Base-by-base conservation (phyloP, 2,329 filamentous ascomycete genomes). In the Immersiporthe knoxdaviesiana region DNA sequence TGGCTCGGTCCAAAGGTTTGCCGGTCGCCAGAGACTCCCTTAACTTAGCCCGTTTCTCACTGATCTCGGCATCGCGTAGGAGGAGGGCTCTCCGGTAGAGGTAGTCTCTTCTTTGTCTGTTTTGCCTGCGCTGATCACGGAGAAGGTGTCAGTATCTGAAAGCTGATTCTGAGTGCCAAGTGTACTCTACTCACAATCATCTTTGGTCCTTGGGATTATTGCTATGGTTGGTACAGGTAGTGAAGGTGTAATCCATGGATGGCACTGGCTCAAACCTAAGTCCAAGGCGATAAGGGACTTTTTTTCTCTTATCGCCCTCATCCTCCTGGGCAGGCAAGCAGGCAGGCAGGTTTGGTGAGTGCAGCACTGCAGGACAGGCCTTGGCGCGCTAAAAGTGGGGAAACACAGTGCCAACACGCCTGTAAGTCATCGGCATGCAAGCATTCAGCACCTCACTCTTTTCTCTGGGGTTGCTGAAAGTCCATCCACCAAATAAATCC, bases 31-130 rank as follows among this genome's bases (percentile, higher is more conserved):
- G 85, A 12, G 94, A 94, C 44, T 91, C 89, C 78, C 94, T 92
- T 67, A 99, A 83, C 78, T 97, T 92, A 52, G 94, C 91, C 75
- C 95, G 87, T 80, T 97, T 97, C 79, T 97, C 93, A 68, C 92
- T 92, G 73, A 97, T 97, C 77, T 97, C 95, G 71, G 95, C 95
- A 82, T 97, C 93, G 74, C 92, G 90, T 58, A 97, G 87, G 30
- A 93, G 90, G 69, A 97, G 86, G 50, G 96, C 95, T 76, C 92
- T 91, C 71, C 95, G 90, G 80, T 97, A 97, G 75, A 99, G 89
- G 80, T 98, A 97, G 78, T 97, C 93, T 74, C 92, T 87, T 75
- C 93, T 86, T 80, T 94, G 89, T 74, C 92, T 89, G 72, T 91
- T 90, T 85, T 93, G 91, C 84, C 90, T 88, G 76, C 91, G 88